phyloP scores from a whole-genome alignment of 208 protist species.

The Leishmania tarentolae region DNA sequence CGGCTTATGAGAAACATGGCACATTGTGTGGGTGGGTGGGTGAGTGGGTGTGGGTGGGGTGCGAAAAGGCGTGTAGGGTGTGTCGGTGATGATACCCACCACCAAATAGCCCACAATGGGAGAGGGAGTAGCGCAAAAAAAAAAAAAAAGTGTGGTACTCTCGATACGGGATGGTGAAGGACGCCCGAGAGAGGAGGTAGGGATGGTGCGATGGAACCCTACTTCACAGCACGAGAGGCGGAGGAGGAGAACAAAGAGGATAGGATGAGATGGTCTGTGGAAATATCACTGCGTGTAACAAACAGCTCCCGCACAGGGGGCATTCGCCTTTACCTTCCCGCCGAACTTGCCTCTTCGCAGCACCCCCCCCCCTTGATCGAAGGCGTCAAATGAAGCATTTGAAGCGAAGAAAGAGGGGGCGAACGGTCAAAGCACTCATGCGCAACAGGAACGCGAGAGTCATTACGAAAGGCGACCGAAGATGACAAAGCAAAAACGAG shows the following conservation, averaged over 20 bases:
- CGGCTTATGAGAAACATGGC: background rate
- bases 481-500: background rate
- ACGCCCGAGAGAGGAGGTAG: no score
- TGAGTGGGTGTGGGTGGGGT: background rate
- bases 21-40: no score
- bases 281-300: background rate
- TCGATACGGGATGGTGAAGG: background rate
- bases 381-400: background rate
- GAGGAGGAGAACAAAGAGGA: no score
- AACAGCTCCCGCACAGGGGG: background rate
- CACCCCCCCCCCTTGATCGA: background rate
- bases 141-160: background rate
- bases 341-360: background rate
- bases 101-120: background rate
- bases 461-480: background rate
- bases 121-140: no score
- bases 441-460: background rate
- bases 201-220: background rate
- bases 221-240: no score
- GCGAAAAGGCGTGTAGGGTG: background rate
- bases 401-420: no score
- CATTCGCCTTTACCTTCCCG: background rate
- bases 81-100: background rate
- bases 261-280: background rate
- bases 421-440: background rate